These are phyloP conservation scores for Penicillium roqueforti DNA, from an alignment of 495 filamentous ascomycete species.

Conservation along the genomic window DNA sequence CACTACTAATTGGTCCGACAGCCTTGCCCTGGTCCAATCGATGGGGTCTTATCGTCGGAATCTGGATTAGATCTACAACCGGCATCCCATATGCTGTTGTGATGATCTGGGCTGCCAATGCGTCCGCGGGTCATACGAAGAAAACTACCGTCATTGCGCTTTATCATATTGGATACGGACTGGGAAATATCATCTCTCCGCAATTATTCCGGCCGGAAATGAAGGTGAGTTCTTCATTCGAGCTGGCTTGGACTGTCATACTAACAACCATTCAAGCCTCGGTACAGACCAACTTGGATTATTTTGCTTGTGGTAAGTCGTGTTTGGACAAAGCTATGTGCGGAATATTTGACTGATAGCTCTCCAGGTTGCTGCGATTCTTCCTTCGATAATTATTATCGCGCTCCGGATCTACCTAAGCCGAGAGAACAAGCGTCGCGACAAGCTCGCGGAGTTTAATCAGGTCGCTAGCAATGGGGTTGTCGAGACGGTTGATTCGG, in stretches of 20 bases:
- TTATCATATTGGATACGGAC: conserved; percentile 37
- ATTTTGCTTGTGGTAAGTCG: conserved; percentile 36
- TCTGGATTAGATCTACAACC: conserved; percentile 35
- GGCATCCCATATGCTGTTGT: conserved; percentile 40
- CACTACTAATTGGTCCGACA: not conserved
- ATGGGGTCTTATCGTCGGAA: conserved; percentile 36
- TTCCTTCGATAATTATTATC: conserved; percentile 27
- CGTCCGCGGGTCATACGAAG: conserved; percentile 39
- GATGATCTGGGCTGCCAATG: conserved; percentile 36
- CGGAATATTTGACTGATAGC: not conserved
- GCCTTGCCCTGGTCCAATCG: conserved; percentile 35
- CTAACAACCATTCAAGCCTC: conserved; percentile 18
- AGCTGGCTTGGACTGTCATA: not conserved
- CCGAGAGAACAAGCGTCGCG: conserved; percentile 34
- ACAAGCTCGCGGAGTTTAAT: conserved; percentile 19
- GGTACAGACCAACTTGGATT: conserved; percentile 37
- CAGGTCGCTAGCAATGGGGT: conserved; percentile 27
- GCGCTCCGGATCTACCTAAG: conserved; percentile 24
- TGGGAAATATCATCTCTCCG: conserved; percentile 35
- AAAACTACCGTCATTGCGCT: conserved; percentile 34
- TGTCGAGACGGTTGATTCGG: conserved; percentile 29
- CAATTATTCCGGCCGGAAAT: conserved; percentile 33
- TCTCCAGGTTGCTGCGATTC: conserved; percentile 25
- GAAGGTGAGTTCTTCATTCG: conserved; percentile 15
- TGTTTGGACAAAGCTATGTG: not conserved